Percentiles rank a stretch among this genome's conserved stretches.
Conservation (phyloP, 2,329 filamentous ascomycete species). For the Diaporthe nobilis region DNA sequence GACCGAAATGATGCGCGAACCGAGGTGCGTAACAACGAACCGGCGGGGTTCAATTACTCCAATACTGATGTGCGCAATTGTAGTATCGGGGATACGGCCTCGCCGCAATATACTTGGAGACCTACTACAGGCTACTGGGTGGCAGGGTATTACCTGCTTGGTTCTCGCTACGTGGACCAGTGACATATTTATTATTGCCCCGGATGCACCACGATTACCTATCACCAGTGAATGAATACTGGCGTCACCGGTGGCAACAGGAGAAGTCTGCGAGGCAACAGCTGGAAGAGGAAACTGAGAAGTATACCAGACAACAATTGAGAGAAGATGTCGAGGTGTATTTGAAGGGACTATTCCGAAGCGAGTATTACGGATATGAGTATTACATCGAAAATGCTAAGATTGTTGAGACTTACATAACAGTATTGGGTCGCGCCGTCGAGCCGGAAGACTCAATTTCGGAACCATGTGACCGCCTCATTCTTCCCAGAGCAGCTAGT, state of each 20-base stretch:
- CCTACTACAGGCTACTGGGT: conserved; percentile 5
- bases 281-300: neutral
- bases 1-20: neutral
- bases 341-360: neutral
- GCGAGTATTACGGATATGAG: neutral
- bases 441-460: neutral
- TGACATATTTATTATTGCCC: neutral
- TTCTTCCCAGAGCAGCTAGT: too few species aligned
- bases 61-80: neutral
- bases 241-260: neutral
- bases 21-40: neutral
- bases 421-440: neutral
- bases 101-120: neutral
- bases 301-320: neutral
- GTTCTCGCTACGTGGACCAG: neutral
- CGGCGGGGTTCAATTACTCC: rapidly evolving
- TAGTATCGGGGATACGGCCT: neutral
- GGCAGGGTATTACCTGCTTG: neutral
- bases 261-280: too few species aligned
- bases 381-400: neutral
- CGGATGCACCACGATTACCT: neutral
- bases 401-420: neutral
- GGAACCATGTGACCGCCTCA: neutral
- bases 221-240: neutral
- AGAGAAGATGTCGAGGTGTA: too few species aligned